Evolutionary conservation across 345 rosid species (phyloP), one percentile per base, ranked within the genome.

Genomic region (Arabidopsis suecica): DNA sequence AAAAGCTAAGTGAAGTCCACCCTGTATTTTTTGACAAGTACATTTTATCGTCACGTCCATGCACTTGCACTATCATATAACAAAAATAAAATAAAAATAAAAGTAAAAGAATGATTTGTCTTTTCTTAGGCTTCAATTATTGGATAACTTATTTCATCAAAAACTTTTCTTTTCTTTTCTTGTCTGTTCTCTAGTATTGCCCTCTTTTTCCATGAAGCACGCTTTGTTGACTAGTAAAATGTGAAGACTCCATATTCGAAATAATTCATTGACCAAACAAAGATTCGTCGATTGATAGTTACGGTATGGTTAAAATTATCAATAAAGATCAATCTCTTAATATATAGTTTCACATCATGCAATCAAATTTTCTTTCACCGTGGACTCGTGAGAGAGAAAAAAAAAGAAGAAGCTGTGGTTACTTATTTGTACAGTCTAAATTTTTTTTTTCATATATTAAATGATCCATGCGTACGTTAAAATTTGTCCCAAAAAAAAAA

Each of bases 111-210:
- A 44, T 62, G 18, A 16, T 69, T 77, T 77, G 76, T 70, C 80
- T 70, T 71, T 64, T 64, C 67, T 48, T 57, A 57, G 76, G 20
- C 61, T 71, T 77, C 71, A 70, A 77, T 77, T 77, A 64, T 77
- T 59, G 71, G 54, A 30, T n/a, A 64, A 56, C 58, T 55, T 37
- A 55, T 69, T 69, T 54, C 16, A 10, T 63, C 30, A 18, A 7
- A 7, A 62, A n/a, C 18, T 44, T 5, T 37, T 4, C 20, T 1
- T 22, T 9, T 57, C 28, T 37, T 30, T 16, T 16, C 18, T 16
- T 16, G 18, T 16, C 18, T 16, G 18, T 16, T 16, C 18, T 16
- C 18, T 16, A 16, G 22, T 3, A 4, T 16, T 51, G 30, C 13
- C 50, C 8, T 51, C 66, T 62, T 69, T 70, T 70, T 36, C 72